These are phyloP conservation scores for Phytopythium ostracodes DNA, from an alignment of 352 stramenopile genomes.

Conservation along the genomic window DNA sequence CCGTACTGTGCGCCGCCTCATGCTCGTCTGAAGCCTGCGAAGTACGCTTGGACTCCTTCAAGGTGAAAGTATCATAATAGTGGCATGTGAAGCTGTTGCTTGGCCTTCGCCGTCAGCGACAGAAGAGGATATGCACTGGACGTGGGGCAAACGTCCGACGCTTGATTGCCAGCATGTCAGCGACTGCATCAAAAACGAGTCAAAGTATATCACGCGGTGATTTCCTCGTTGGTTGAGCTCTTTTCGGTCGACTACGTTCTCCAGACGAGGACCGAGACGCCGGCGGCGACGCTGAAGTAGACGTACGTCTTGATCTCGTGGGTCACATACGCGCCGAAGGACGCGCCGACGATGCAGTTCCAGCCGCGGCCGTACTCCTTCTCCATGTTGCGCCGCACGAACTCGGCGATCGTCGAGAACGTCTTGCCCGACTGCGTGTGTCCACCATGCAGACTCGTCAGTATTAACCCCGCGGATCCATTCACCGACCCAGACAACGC, in stretches of 20 bases:
- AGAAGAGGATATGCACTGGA: too few relatives aligned
- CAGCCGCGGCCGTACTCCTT: slow-evolving; percentile 90
- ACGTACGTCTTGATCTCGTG: slow-evolving; percentile 96
- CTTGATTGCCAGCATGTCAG: too few relatives aligned
- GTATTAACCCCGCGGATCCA: not conserved
- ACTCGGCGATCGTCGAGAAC: slow-evolving; percentile 90
- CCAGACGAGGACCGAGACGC: slow-evolving; percentile 92
- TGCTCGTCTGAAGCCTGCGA: slow-evolving; percentile 26
- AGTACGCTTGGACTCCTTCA: not conserved
- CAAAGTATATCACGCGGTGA: not conserved
- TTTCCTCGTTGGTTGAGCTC: not conserved
- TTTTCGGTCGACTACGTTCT: slow-evolving; percentile 38
- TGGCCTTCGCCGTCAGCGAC: too few relatives aligned
- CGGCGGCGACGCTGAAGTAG: slow-evolving; percentile 91
- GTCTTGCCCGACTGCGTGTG: slow-evolving; percentile 81
- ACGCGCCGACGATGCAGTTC: slow-evolving; percentile 92
- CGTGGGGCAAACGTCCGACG: too few relatives aligned
- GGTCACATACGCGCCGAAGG: slow-evolving; percentile 92
- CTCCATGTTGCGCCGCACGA: slow-evolving; percentile 91
- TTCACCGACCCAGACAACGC: not conserved
- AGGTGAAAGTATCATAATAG: not conserved
- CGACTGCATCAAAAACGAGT: not conserved
- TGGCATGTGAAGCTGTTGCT: not conserved
- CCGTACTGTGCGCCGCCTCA: slow-evolving; percentile 42
- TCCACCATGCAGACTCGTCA: not conserved